Base-by-base conservation (phyloP, 176 grass and related monocot genomes). In the Rhynchospora tenuis region DNA sequence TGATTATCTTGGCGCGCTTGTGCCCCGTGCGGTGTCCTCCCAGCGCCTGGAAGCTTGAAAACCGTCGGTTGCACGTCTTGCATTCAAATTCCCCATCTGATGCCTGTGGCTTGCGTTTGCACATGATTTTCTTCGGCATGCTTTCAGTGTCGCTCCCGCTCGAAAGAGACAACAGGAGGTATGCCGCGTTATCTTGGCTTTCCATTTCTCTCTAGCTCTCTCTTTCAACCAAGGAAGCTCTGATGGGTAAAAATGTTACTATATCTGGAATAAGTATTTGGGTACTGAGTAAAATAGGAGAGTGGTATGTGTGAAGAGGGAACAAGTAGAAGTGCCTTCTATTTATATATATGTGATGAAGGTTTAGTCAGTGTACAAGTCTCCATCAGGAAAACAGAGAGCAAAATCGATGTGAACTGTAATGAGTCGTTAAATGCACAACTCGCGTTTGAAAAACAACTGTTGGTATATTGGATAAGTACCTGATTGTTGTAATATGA, bases 21-120 rank as follows among this genome's bases (percentile, higher is more conserved):
- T 94, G 92, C 80, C 92, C 91, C 0, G 92, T 94, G 85, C 85
- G 87, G 74, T 92, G 92, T 29, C 93, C 93, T 9, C 93, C 90
- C 6, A 95, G 70, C 3, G 93, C 90, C 73, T 90, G 90, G 38
- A 95, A 95, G 58, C 88, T 90, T 0, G 86, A 11, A 76, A 94
- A 92, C 15, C 84, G 20, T 6, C 88, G 93, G 9, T 75, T 73
- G 86, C 93, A 94, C 2, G 90, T 94, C 59, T 84, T 83, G 84
- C 90, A 92, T 73, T 85, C 38, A 50, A 90, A 94, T 38, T 45
- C 87, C 0, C 85, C 78, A 14, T 82, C 85, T 5, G 15, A 83
- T 4, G 73, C 43, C 44, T 33, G 73, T 52, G 38, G 17, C 38
- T 47, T 47, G 22, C 80, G 80, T 48, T 67, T 84, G 27, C 20